Evolutionary conservation across 1,139 yeast genomes (phyloP).

Genomic region (Nakaseomyces bracarensis): DNA sequence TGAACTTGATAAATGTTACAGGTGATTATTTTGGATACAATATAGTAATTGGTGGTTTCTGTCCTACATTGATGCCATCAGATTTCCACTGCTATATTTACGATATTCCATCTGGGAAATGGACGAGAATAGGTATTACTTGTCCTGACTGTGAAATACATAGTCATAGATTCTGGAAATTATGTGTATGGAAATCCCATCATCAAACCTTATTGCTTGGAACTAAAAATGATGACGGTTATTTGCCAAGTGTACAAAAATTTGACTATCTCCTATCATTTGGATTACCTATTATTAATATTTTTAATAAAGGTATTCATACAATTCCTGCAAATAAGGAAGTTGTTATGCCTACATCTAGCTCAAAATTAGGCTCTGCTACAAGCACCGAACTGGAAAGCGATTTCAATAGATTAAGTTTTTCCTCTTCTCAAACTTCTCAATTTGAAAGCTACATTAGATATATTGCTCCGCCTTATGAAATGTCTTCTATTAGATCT

Average conservation of each 20-base stretch:
- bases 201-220: conserved; percentile 58
- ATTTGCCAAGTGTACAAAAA: conserved; percentile 48
- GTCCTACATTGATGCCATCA: conserved; percentile 32
- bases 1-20: conserved; percentile 44
- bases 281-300: conserved; percentile 58
- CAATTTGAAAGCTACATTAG: conserved; percentile 64
- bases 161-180: conserved; percentile 56
- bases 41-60: conserved; percentile 51
- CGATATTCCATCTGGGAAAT: conserved; percentile 53
- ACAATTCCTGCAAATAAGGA: conserved; percentile 8
- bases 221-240: conserved; percentile 37
- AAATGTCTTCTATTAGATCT: conserved; percentile 56
- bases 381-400: background rate
- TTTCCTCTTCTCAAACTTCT: conserved; percentile 18
- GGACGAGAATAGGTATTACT: conserved; percentile 53
- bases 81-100: conserved; percentile 52
- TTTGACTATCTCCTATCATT: conserved; percentile 52
- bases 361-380: background rate
- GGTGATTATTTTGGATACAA: conserved; percentile 61
- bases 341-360: background rate
- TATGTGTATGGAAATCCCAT: conserved; percentile 68
- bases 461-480: conserved; percentile 63
- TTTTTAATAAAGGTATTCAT: conserved; percentile 33
- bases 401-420: conserved; percentile 12
- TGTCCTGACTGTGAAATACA: conserved; percentile 47